Evolutionary conservation across 495 filamentous ascomycete species (phyloP).

Genomic region (Xylaria venustula): DNA sequence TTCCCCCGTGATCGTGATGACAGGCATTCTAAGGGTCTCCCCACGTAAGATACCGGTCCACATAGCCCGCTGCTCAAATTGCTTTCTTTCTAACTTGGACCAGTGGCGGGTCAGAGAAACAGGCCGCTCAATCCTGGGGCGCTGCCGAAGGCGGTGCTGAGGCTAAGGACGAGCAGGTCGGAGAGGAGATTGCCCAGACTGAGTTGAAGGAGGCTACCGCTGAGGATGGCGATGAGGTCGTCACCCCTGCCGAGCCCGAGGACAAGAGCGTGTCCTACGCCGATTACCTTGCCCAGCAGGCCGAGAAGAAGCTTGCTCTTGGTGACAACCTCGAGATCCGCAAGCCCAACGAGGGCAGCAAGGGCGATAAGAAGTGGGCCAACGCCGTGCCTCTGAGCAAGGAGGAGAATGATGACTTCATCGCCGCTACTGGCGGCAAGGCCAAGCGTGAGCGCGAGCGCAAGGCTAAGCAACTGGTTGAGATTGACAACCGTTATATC

Average conservation of each 20-base stretch:
- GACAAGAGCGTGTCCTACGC: constrained; percentile 85
- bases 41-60: constrained; percentile 53
- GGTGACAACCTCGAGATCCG: constrained; percentile 65
- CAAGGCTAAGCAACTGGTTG: constrained; percentile 86
- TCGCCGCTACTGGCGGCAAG: constrained; percentile 75
- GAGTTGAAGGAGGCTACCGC: constrained; percentile 65
- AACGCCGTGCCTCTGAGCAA: constrained; percentile 74
- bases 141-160: constrained; percentile 73
- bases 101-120: constrained; percentile 80
- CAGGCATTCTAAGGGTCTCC: constrained; percentile 73
- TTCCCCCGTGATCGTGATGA: constrained; percentile 63
- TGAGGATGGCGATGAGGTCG: constrained; percentile 42
- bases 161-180: constrained; percentile 84
- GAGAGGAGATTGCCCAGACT: constrained; percentile 77
- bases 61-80: not conserved
- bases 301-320: constrained; percentile 76
- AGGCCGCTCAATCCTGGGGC: constrained; percentile 89
- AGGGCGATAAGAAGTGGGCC: constrained; percentile 88
- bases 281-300: constrained; percentile 85
- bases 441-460: constrained; percentile 81
- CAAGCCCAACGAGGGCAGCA: constrained; percentile 85
- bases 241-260: constrained; percentile 62
- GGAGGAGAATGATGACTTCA: constrained; percentile 71
- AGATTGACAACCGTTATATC: constrained; percentile 79
- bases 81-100: constrained; percentile 18